These are phyloP conservation scores for Neurospora terricola DNA, from an alignment of 495 filamentous ascomycete genomes.

Conservation along the genomic window DNA sequence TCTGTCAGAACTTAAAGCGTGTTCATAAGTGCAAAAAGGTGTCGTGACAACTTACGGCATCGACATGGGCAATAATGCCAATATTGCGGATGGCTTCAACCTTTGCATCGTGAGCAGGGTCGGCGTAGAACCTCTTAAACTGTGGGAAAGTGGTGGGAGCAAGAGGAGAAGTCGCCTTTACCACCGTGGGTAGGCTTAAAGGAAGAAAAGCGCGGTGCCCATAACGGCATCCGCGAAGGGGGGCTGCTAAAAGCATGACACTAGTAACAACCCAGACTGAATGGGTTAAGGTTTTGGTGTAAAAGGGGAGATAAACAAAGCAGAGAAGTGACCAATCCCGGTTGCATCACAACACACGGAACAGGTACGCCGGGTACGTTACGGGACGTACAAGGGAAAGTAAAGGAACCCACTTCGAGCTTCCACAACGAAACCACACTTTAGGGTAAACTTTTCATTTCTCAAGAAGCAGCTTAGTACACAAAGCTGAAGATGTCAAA, in stretches of 20 bases:
- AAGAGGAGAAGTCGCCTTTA: neutral
- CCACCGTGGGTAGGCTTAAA: neutral
- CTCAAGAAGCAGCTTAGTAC: neutral
- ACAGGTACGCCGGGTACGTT: neutral
- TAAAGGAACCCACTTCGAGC: neutral
- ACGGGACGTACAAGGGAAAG: neutral
- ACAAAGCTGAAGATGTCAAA: neutral
- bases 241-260: constrained; percentile 10
- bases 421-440: neutral
- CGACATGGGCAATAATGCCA: constrained; percentile 98
- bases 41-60: constrained; percentile 65
- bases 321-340: neutral
- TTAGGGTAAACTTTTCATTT: neutral
- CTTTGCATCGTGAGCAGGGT: constrained; percentile 20
- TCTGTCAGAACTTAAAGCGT: neutral
- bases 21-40: no score
- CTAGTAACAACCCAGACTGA: neutral
- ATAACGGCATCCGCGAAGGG: constrained; percentile 7
- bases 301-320: neutral
- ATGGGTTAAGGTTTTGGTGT: neutral
- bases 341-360: neutral
- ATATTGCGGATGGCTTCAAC: constrained; percentile 71
- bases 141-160: neutral
- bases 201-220: constrained; percentile 5
- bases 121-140: neutral